Evolutionary conservation across 108 stramenopile genomes (phyloP), one percentile per base, ranked within the genome.

Genomic region (Nannochloropsis salina): DNA sequence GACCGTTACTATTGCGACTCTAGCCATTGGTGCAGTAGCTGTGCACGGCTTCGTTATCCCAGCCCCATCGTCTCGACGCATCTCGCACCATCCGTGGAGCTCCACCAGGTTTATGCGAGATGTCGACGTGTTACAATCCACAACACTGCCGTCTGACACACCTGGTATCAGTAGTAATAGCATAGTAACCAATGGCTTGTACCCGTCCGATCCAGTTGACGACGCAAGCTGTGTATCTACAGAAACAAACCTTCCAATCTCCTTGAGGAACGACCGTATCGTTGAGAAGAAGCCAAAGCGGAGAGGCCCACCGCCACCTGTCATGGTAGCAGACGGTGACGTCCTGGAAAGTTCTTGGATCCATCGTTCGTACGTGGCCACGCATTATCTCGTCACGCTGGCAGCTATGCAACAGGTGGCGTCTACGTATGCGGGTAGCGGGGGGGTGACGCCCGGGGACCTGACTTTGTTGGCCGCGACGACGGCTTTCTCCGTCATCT

Each of bases 381-480:
- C 61, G 3, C 61, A 74, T n/a, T 74, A 74, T n/a, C 4, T 74
- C 6, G 61, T 74, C 61, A 74, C 61, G 20, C 61, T 74, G 8
- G 61, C n/a, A 15, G 61, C 61, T 6, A 15, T 74, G 5, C 61
- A 74, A n/a, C 61, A 74, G n/a, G 61, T 74, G n/a, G 61, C 61
- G 15, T n/a, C 61, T 4, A 74, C 20, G 20, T 74, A 74, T 74
- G 61, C n/a, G 61, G 61, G 4, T n/a, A 74, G 3, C 20, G 61
- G 61, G 20, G 61, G 61, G 6, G 61, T n/a, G 15, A 74, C 61
- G 20, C 81, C 81, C 81, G 18, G 5, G 22, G 81, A 81, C 81
- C 3, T 41, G 45, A 84, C 88, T 12, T 15, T 85, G 51, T 81
- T 45, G 42, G 41, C 61, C 51, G 82, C 81, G 8, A n/a, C 41